Evolutionary conservation across 176 grass and related monocot species (phyloP).

Genomic region (Zoysia pacifica): DNA sequence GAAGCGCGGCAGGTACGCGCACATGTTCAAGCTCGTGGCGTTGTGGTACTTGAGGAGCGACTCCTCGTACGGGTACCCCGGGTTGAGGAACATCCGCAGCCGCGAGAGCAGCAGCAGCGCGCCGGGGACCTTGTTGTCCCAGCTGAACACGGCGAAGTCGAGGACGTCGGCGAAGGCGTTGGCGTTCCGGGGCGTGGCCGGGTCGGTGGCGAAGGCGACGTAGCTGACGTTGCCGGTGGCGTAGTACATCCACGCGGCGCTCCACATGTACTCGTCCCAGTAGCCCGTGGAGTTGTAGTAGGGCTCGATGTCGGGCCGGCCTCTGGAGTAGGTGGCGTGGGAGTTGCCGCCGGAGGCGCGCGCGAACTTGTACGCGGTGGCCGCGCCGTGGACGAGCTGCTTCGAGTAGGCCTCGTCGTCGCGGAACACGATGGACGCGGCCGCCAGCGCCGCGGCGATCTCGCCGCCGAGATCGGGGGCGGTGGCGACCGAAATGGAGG

Average conservation of each 20-base stretch:
- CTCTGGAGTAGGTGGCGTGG: slow-evolving; percentile 45
- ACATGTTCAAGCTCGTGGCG: slow-evolving; percentile 68
- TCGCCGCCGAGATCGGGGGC: slow-evolving; percentile 77
- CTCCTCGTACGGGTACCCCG: slow-evolving; percentile 92
- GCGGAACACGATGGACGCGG: slow-evolving; percentile 84
- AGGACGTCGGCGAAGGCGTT: slow-evolving; percentile 48
- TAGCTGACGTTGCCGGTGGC: slow-evolving; percentile 34
- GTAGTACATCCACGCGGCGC: slow-evolving; percentile 54
- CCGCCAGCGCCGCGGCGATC: slow-evolving; percentile 74
- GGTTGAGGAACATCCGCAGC: slow-evolving; percentile 86
- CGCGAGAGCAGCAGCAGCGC: slow-evolving; percentile 73
- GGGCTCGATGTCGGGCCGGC: slow-evolving; percentile 45
- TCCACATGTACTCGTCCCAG: slow-evolving; percentile 96
- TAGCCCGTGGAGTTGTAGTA: slow-evolving; percentile 84
- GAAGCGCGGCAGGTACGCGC: slow-evolving; percentile 65
- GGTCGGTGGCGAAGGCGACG: slow-evolving; percentile 56
- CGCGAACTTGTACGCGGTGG: slow-evolving; percentile 68
- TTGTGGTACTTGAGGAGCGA: slow-evolving; percentile 74
- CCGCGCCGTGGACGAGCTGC: slow-evolving; percentile 62
- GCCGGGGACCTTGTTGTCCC: slow-evolving; percentile 97
- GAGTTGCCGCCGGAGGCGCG: slow-evolving; percentile 27
- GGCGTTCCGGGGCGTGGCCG: slow-evolving; percentile 50
- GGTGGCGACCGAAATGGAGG: slow-evolving; percentile 16
- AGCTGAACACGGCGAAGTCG: slow-evolving; percentile 75
- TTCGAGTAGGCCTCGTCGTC: slow-evolving; percentile 79